Base-by-base conservation (phyloP, 345 rosid genomes). In the Dimocarpus longan region DNA sequence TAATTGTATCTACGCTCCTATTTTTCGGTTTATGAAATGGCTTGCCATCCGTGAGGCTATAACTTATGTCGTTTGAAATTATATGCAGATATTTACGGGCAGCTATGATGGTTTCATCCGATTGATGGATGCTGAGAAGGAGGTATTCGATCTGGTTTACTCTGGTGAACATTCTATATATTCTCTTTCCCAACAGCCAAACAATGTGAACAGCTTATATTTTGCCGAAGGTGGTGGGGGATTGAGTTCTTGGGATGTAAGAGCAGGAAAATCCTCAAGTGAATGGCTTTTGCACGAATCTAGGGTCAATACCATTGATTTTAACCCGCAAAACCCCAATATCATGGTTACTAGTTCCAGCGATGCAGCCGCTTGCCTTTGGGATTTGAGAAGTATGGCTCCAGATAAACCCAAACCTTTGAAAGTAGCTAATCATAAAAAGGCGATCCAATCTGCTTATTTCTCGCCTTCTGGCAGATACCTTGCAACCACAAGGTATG, bases 381-480 rank as follows among this genome's bases (percentile, higher is more conserved):
- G 99, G 99, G 99, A 96, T 75, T 82, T 94, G 85, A 93, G 95
- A 82, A 78, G 80, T 67, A 84, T 90, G 80, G 76, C 78, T 66
- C 65, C 85, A 4, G 54, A 72, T 39, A 84, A 85, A 71, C 88
- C 87, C 12, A 74, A 83, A 75, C 72, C 85, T 59, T 78, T 91
- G 79, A 78, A 71, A 79, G 84, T 69, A 56, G 68, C 90, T 1
- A 75, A 74, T 32, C 97, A 96, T 82, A 44, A 73, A 11, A 89
- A 80, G 84, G 88, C 91, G 42, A 94, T 94, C 70, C 86, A 91
- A 65, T 88, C 97, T 78, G 98, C 99, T 63, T 93, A 90, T 78
- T 96, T 96, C 87, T 96, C 99, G 52, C 97, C 98, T 26, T 89
- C 92, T 54, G 98, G 97, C 67, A 84, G 73, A 79, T 85, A 26